phyloP scores from a whole-genome alignment of 108 stramenopile genomes.

The Epithemia pelagica region DNA sequence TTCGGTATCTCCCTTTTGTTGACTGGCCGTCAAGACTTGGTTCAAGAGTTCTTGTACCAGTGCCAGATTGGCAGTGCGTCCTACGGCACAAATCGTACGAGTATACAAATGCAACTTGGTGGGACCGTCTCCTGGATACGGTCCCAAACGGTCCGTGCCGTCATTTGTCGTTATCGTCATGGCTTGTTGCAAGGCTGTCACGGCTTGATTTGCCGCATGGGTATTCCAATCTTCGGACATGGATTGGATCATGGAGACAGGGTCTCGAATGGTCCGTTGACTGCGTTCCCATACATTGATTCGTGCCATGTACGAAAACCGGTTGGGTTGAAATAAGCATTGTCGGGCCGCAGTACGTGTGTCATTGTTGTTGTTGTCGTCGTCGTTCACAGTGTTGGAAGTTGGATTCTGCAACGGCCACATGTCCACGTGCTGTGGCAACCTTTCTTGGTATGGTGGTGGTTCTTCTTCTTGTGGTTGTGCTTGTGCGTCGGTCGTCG shows the following conservation, averaged over 20 bases:
- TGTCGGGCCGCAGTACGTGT: too few relatives aligned
- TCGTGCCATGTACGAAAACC: not conserved
- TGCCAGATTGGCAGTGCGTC: not conserved
- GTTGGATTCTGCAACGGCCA: too few relatives aligned
- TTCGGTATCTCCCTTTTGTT: not conserved
- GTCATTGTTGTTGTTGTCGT: not conserved
- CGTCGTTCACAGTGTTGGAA: too few relatives aligned
- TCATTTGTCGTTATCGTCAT: not conserved
- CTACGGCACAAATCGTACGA: not conserved
- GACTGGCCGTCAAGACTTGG: not conserved
- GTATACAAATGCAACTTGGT: not conserved
- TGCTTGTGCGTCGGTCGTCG: too few relatives aligned
- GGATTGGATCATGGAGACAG: not conserved
- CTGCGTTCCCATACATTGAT: not conserved
- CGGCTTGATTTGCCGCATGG: not conserved
- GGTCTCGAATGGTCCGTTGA: not conserved
- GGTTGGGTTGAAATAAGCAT: not conserved
- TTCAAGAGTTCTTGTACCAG: not conserved
- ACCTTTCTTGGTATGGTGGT: too few relatives aligned
- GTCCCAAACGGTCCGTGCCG: too few relatives aligned
- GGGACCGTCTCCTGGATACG: not conserved
- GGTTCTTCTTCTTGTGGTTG: too few relatives aligned
- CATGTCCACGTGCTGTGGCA: too few relatives aligned
- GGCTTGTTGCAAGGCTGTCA: not conserved
- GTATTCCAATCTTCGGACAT: not conserved